These are phyloP conservation scores for Albifimbria verrucaria DNA, from an alignment of 2,329 filamentous ascomycete species.

Conservation along the genomic window DNA sequence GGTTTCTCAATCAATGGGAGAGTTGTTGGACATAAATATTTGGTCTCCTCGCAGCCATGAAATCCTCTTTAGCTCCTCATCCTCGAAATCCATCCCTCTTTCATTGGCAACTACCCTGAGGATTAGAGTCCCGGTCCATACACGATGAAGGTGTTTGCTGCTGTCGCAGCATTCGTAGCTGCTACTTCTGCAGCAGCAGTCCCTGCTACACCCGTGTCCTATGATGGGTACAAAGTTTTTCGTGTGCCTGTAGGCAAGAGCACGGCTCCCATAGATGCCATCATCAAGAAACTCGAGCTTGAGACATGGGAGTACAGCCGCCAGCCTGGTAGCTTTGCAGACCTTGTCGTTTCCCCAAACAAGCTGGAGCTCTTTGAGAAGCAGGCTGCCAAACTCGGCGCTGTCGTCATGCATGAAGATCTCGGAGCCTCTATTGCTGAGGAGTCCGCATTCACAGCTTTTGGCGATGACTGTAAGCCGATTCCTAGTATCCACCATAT, in stretches of 20 bases:
- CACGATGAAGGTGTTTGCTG: slow-evolving; percentile 14
- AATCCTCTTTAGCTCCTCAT: not conserved
- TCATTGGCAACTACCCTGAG: not conserved
- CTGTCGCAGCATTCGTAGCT: slow-evolving; percentile 13
- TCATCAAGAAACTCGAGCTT: slow-evolving; percentile 31
- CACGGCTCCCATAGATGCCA: slow-evolving; percentile 26
- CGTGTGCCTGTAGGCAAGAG: slow-evolving; percentile 34
- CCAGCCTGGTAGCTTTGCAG: slow-evolving; percentile 30
- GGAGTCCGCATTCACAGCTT: slow-evolving; percentile 22
- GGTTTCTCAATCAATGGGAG: not conserved
- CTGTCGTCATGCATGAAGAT: slow-evolving; percentile 34
- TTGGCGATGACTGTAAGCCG: slow-evolving; percentile 24
- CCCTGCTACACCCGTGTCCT: slow-evolving; percentile 23
- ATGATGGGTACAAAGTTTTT: slow-evolving; percentile 43
- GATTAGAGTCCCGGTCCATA: too few species aligned
- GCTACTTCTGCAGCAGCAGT: slow-evolving; percentile 9
- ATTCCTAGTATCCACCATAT: not conserved
- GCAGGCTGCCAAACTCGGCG: slow-evolving; percentile 26
- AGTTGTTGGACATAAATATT: not conserved
- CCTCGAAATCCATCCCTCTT: not conserved
- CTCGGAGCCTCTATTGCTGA: slow-evolving; percentile 33
- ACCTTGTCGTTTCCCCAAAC: slow-evolving; percentile 36
- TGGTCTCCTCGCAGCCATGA: not conserved
- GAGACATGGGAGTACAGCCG: slow-evolving; percentile 35
- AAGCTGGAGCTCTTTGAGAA: slow-evolving; percentile 29